Base-by-base conservation (phyloP, 2,329 filamentous ascomycete species). In the Sordariomycetes sp. region DNA sequence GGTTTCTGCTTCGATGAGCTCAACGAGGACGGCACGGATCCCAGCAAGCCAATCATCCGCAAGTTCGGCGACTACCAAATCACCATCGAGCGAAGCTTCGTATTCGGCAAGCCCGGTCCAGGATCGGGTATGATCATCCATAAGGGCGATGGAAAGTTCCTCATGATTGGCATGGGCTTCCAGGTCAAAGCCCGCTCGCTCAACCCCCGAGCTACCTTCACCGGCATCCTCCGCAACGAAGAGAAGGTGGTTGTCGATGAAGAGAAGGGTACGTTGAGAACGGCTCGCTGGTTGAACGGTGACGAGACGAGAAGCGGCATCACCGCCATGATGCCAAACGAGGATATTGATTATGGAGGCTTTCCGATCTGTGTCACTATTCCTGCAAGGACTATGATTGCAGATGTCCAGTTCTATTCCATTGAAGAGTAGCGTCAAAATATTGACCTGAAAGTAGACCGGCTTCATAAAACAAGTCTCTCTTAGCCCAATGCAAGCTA, bases 351-450 rank as follows among this genome's bases (percentile, higher is more conserved):
- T 39, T 72, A 72, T 47, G 68, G 68, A 4, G 63, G 61, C 0
- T 70, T 70, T 36, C 64, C 65, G 1, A 72, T 71, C 19, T 58
- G 57, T 27, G 58, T 72, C 3, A 72, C 66, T 1, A 66, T 72
- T 21, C 68, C 67, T 2, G 62, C 65, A 1, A 50, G 56, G 30
- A 72, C 66, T 1, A 57, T 52, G 43, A 61, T 68, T 45, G 59
- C 61, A 1, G 50, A 61, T 34, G 45, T 56, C 6, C 49, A 55
- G 25, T 43, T 51, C 4, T 60, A 59, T 7, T 20, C 11, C 12
- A n/a, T 32, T 20, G 20, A 14, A 8, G 30, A 32, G 23, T 9
- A 25, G 9, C 9, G 23, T 9, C 9, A 25, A n/a, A 25, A 25
- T 25, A n/a, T n/a, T n/a, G n/a, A n/a, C n/a, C n/a, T n/a, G n/a